These are phyloP conservation scores for Zymoseptoria ardabiliae DNA, from an alignment of 2,329 filamentous ascomycete genomes.

Conservation along the genomic window DNA sequence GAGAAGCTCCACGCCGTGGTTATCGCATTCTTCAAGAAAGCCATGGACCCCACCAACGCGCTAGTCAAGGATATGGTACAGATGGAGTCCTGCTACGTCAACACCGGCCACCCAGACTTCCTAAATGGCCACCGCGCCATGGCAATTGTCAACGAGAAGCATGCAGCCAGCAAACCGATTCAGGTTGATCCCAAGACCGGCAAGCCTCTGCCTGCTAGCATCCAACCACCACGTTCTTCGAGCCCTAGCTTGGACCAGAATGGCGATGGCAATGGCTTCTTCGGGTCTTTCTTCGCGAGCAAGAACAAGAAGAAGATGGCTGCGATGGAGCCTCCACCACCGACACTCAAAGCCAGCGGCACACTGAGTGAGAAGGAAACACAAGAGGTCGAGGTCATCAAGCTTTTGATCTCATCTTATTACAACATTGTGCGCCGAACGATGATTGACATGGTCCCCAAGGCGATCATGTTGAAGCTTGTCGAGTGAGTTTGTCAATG, in stretches of 20 bases:
- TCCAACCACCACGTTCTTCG: slow-evolving; percentile 59
- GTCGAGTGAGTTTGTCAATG: slow-evolving; percentile 64
- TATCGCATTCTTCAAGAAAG: slow-evolving; percentile 93
- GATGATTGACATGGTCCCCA: slow-evolving; percentile 99
- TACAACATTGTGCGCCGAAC: slow-evolving; percentile 97
- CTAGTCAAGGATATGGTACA: slow-evolving; percentile 83
- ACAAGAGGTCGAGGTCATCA: slow-evolving; percentile 97
- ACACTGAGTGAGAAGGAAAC: slow-evolving; percentile 89
- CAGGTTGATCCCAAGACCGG: slow-evolving; percentile 98
- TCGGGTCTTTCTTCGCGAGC: slow-evolving; percentile 95
- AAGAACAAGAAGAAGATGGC: slow-evolving; percentile 99
- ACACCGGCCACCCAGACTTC: slow-evolving; percentile 97
- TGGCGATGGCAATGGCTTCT: slow-evolving; percentile 62
- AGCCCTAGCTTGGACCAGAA: slow-evolving; percentile 64
- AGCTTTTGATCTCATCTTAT: slow-evolving; percentile 92
- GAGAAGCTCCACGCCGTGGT: slow-evolving; percentile 94
- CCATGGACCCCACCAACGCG: slow-evolving; percentile 97
- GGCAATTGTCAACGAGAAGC: slow-evolving; percentile 93
- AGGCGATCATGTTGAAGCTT: slow-evolving; percentile 96
- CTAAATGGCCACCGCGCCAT: slow-evolving; percentile 94
- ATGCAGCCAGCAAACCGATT: slow-evolving; percentile 72
- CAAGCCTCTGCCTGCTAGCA: slow-evolving; percentile 68
- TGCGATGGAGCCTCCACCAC: slow-evolving; percentile 94
- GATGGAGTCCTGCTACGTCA: slow-evolving; percentile 97
- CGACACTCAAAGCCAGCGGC: slow-evolving; percentile 87